Base-by-base conservation (phyloP, 148 eudicot species). In the Persicaria maculosa region DNA sequence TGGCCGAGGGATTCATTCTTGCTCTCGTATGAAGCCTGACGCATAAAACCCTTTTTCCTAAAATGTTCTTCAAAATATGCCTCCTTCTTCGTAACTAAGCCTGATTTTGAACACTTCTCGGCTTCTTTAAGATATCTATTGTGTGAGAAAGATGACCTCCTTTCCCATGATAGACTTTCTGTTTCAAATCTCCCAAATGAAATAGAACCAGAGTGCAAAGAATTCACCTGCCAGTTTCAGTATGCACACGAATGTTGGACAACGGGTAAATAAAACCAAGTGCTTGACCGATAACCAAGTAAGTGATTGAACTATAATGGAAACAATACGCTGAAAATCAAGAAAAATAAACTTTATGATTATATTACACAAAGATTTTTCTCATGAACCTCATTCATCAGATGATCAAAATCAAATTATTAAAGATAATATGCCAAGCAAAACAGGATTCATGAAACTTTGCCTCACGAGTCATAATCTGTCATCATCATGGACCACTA, bases 11-110 rank as follows among this genome's bases (percentile, higher is more conserved):
- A 71, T 50, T 84, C 90, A 55, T 69, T 77, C 69, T 79, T 90
- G 77, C 79, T 72, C 4, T 72, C 85, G 5, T 86, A 80, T 57
- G 85, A 88, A 67, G 72, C 75, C 80, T 83, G 87, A 58, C 78
- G 71, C 69, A 78, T 74, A 82, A 89, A 83, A 46, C 89, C 89
- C 76, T 80, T 85, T 77, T 79, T 84, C 80, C 77, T 91, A 62
- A 87, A 86, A 82, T 86, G 93, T 74, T 93, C 93, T 80, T 91
- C 97, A 54, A 91, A 83, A 79, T 85, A 87, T 7, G 91, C 97
- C 83, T 84, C 83, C 77, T 87, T 91, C 82, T 91, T 87, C 47
- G 84, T 89, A 47, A 91, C 97, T 44, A 90, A 89, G 72, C 97
- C 97, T n/a, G 93, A 88, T 74, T 78, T 89, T 31, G 90, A 85